Conservation (phyloP, 257 asterid genomes). For the Solanum boliviense region DNA sequence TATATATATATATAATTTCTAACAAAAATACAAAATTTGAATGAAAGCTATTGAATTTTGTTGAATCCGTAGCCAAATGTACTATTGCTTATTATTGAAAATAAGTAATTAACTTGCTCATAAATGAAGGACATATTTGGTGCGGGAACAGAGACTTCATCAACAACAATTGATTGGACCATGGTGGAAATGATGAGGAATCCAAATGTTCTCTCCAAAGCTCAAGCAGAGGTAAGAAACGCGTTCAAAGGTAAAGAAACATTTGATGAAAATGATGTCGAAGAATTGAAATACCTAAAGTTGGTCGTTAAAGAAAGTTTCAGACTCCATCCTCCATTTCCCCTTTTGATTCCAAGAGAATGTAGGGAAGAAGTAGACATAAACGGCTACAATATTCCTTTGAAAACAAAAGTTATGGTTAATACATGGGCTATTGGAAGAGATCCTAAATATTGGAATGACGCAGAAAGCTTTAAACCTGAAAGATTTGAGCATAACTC, state of each 20-base stretch:
- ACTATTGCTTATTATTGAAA: not conserved
- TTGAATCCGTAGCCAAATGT: rapidly evolving
- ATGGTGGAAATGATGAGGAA: slow-evolving; percentile 3
- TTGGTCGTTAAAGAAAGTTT: slow-evolving; percentile 3
- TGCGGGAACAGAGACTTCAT: slow-evolving; percentile 8
- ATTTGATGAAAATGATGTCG: not conserved
- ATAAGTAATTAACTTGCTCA: not conserved
- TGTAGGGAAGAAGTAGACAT: not conserved
- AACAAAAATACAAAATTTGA: not conserved
- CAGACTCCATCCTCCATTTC: not conserved
- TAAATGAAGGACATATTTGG: not conserved
- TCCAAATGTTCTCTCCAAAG: not conserved
- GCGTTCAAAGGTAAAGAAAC: not conserved
- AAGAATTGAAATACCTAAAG: slow-evolving; percentile 1
- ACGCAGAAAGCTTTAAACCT: not conserved
- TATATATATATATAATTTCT: no score
- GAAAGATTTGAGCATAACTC: not conserved
- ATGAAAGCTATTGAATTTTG: not conserved
- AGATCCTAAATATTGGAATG: not conserved
- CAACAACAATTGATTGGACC: not conserved
- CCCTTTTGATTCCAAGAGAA: slow-evolving; percentile 4
- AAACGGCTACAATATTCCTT: not conserved
- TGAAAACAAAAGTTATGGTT: not conserved
- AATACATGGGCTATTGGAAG: slow-evolving; percentile 7
- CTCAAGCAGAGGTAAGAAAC: slow-evolving; percentile 1